A percentile compares a stretch with the other conserved stretches of the same genome.
These are phyloP conservation scores for Saccharomycopsis babjevae DNA, from an alignment of 805 yeast species.

Conservation along the genomic window DNA sequence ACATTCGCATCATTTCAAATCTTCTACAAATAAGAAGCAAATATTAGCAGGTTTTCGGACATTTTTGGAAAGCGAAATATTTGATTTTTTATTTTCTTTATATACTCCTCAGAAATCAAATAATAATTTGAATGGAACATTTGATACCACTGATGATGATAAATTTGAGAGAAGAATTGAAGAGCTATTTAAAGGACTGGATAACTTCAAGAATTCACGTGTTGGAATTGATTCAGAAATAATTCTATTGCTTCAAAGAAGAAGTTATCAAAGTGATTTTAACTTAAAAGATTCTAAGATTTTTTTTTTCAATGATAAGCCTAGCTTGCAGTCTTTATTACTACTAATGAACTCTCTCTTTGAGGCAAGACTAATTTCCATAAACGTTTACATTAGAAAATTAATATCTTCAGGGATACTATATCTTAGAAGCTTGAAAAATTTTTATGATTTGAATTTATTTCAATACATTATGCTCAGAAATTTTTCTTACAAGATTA, in stretches of 20 bases:
- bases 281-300: not conserved
- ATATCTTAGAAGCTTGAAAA: constrained; percentile 35
- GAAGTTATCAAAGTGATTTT: not conserved
- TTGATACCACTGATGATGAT: not conserved
- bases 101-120: not conserved
- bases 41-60: constrained; percentile 1
- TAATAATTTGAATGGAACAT: not conserved
- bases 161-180: not conserved
- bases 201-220: not conserved
- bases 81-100: constrained; percentile 29
- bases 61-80: constrained; percentile 30
- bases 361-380: constrained; percentile 39
- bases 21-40: constrained; percentile 7
- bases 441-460: constrained; percentile 27
- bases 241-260: not conserved
- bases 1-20: not conserved
- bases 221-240: not conserved
- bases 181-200: not conserved
- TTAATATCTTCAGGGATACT: constrained; percentile 81
- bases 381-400: constrained; percentile 64
- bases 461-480: constrained; percentile 18
- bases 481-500: constrained; percentile 10
- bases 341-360: constrained; percentile 41
- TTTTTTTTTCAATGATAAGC: not conserved
- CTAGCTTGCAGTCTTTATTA: constrained; percentile 26